These are phyloP conservation scores for Amanita polypyramis DNA, from an alignment of 768 basidiomycete species.

Conservation along the genomic window DNA sequence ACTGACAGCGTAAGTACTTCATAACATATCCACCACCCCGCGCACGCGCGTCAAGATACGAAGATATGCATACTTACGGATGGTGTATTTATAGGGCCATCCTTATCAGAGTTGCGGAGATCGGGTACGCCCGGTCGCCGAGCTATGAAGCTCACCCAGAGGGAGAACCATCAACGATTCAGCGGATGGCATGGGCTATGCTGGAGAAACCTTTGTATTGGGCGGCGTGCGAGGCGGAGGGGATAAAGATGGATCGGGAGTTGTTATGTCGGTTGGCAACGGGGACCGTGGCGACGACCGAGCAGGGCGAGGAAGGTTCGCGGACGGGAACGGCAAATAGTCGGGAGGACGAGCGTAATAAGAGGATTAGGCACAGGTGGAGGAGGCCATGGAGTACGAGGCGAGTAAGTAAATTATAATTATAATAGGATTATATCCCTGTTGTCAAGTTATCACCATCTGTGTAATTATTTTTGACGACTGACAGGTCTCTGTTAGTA, in stretches of 20 bases:
- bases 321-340: neutral
- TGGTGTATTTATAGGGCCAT: conserved; percentile 23
- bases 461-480: too few species aligned
- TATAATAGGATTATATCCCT: too few species aligned
- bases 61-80: too few species aligned
- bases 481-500: conserved; percentile 11
- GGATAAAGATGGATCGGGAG: conserved; percentile 22
- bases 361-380: neutral
- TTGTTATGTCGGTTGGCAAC: neutral
- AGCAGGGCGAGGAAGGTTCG: too few species aligned
- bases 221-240: conserved; percentile 29
- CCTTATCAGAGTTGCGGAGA: conserved; percentile 31
- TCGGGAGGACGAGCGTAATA: neutral
- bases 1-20: conserved; percentile 63
- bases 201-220: conserved; percentile 24
- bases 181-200: conserved; percentile 35
- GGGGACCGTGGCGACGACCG: too few species aligned
- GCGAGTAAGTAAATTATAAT: too few species aligned
- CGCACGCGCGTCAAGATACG: too few species aligned
- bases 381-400: neutral
- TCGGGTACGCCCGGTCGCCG: conserved; percentile 33
- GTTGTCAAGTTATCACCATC: too few species aligned
- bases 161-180: conserved; percentile 22
- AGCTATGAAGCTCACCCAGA: conserved; percentile 33
- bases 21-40: too few species aligned